Evolutionary conservation across 768 basidiomycete genomes (phyloP).

Genomic region (Tremella yokohamensis): DNA sequence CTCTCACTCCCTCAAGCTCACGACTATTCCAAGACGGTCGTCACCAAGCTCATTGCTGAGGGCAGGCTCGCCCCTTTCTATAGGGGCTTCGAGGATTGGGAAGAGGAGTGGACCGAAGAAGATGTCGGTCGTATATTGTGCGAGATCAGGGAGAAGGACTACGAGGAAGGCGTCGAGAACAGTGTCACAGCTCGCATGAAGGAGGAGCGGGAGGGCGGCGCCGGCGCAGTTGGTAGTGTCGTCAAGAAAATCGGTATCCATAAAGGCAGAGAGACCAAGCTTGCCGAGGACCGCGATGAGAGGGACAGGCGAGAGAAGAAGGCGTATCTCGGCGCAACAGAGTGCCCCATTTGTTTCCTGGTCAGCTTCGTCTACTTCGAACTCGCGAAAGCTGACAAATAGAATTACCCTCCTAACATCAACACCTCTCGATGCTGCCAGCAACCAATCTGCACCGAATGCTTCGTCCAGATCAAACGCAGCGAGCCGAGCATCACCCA

Average conservation of each 20-base stretch:
- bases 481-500: conserved; percentile 91
- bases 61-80: conserved; percentile 93
- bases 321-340: conserved; percentile 76
- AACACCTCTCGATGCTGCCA: conserved; percentile 97
- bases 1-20: conserved; percentile 49
- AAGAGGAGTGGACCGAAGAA: conserved; percentile 81
- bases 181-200: conserved; percentile 25
- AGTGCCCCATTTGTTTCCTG: conserved; percentile 98
- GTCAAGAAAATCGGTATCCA: conserved; percentile 18
- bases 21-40: conserved; percentile 86
- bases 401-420: conserved; percentile 98
- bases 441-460: conserved; percentile 97
- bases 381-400: conserved; percentile 9
- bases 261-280: conserved; percentile 15
- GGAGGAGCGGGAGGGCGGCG: conserved; percentile 1
- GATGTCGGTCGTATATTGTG: conserved; percentile 56
- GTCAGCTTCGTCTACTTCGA: conserved; percentile 56
- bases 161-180: conserved; percentile 40
- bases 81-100: conserved; percentile 89
- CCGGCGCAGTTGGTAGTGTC: neutral
- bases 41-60: conserved; percentile 80
- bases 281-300: conserved; percentile 24
- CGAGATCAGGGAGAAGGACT: conserved; percentile 43
- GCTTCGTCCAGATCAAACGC: conserved; percentile 98
- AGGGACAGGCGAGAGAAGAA: conserved; percentile 62